Evolutionary conservation across 2,329 filamentous ascomycete genomes (phyloP).

Genomic region (Fusarium buharicum): DNA sequence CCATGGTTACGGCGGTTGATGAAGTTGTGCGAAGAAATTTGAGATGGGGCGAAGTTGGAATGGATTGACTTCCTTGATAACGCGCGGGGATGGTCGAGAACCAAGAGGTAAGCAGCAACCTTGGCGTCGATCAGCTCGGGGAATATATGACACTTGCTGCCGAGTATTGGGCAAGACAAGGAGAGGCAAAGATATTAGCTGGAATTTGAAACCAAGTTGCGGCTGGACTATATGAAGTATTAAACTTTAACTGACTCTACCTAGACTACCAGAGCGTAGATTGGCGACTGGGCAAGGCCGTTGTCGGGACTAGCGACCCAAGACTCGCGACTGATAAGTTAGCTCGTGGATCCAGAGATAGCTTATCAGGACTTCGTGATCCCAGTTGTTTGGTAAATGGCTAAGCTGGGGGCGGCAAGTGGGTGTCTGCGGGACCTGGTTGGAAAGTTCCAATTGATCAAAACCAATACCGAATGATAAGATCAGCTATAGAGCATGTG

Average conservation of each 20-base stretch:
- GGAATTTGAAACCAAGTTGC: background rate
- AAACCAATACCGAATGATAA: conserved; percentile 23
- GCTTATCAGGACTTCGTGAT: conserved; percentile 42
- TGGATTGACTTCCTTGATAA: conserved; percentile 8
- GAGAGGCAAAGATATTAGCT: background rate
- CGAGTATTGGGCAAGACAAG: background rate
- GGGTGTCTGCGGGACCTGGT: conserved; percentile 37
- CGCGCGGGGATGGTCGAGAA: conserved; percentile 11
- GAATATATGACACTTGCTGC: background rate
- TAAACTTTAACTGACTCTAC: conserved; percentile 17
- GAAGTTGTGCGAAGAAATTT: conserved; percentile 17
- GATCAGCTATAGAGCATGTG: conserved; percentile 16
- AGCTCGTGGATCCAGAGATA: conserved; percentile 40
- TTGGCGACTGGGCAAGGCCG: conserved; percentile 24
- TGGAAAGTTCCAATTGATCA: conserved; percentile 19
- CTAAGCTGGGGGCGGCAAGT: conserved; percentile 17
- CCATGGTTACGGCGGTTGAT: conserved; percentile 54
- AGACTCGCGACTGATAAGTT: conserved; percentile 26
- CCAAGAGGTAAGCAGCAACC: conserved; percentile 14
- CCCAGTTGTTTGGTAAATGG: conserved; percentile 33
- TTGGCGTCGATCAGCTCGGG: conserved; percentile 12
- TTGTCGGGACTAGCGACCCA: conserved; percentile 38
- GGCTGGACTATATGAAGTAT: conserved; percentile 21
- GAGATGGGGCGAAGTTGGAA: conserved; percentile 6
- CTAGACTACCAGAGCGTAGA: conserved; percentile 9